Base-by-base conservation (phyloP, 2,329 filamentous ascomycete genomes). In the Diaporthe nobilis region DNA sequence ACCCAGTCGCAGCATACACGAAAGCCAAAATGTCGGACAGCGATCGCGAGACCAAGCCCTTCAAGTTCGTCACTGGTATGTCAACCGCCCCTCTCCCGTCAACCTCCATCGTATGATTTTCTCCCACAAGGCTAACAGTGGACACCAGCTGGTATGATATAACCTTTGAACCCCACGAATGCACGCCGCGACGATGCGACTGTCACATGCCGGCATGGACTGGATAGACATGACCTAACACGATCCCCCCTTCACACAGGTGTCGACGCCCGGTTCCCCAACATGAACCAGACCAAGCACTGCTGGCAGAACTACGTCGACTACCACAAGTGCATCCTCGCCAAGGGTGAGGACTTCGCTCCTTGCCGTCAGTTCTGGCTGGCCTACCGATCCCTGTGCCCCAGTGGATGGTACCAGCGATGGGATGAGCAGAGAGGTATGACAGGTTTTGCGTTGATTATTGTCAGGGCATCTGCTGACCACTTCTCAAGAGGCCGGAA, bases 221-320 rank as follows among this genome's bases (percentile, higher is more conserved):
- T 80, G 80, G 81, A 83, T 79, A 80, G 78, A 79, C 74, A 28
- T 60, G 79, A 78, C 80, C 78, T 82, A 78, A 73, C 72, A 55
- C 51, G 39, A 72, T 13, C 34, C 61, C 49, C 34, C 31, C 42
- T n/a, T 34, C 58, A 74, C n/a, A 79, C 82, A 98, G 97, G 97
- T 90, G 98, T 97, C 90, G 97, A 99, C 86, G 97, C 97, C 87
- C 96, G 97, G 87, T 99, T 98, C 90, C 97, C 97, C 84, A 98
- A 99, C 91, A 90, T 92, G 90, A 99, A 99, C 90, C 95, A 97
- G 90, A 94, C 96, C 88, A 98, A 98, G 94, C 96, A 99, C 92
- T 99, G 97, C 95, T 99, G 97, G 97, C 97, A 99, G 88, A 99
- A 99, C 92, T 99, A 99, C 89, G 97, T 99, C 90, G 97, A 99